Evolutionary conservation across 2,329 filamentous ascomycete species (phyloP).

Genomic region (Fonsecaea nubica): DNA sequence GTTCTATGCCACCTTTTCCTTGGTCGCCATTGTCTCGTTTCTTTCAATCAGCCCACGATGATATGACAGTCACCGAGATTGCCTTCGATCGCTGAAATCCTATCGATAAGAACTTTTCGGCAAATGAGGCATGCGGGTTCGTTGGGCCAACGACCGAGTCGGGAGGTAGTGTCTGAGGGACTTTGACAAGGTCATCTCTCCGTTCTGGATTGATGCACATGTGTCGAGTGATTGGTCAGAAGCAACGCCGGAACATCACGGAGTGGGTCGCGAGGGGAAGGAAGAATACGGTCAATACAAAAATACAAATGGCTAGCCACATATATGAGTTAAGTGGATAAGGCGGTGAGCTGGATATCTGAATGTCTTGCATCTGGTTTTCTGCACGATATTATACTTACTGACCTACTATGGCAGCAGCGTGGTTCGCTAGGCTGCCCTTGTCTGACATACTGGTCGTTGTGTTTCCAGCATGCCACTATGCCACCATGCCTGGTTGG

Average conservation of each 20-base stretch:
- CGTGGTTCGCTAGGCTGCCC: too few relatives aligned
- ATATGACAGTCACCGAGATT: background rate
- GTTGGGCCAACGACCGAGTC: background rate
- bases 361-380: background rate
- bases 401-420: too few relatives aligned
- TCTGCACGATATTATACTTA: too few relatives aligned
- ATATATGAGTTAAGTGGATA: background rate
- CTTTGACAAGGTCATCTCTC: background rate
- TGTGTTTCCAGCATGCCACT: too few relatives aligned
- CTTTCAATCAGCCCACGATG: background rate
- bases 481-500: background rate
- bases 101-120: background rate
- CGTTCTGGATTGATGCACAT: background rate
- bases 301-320: background rate
- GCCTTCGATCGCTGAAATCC: background rate
- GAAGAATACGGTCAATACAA: background rate
- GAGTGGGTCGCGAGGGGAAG: background rate
- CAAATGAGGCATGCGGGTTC: background rate
- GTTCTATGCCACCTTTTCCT: background rate
- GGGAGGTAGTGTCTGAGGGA: background rate
- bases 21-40: background rate
- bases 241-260: background rate
- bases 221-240: background rate
- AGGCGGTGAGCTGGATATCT: background rate
- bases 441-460: too few relatives aligned